A percentile compares a stretch with the other conserved stretches of the same genome.
These are phyloP conservation scores for Wallacemonas sp. DNA, from an alignment of 208 protist genomes.

Conservation along the genomic window DNA sequence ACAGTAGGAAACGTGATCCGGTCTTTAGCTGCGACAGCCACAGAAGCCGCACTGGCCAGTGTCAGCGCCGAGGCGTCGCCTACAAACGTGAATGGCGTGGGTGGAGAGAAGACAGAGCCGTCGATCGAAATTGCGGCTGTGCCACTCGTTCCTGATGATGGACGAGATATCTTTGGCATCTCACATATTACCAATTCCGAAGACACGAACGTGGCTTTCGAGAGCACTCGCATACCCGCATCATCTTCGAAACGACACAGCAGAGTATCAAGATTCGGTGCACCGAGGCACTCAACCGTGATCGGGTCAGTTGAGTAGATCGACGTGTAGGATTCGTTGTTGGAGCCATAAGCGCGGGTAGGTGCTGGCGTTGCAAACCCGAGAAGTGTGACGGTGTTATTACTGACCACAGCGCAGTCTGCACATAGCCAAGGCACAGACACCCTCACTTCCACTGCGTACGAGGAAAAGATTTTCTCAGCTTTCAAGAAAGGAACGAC, in stretches of 20 bases:
- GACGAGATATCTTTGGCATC: constrained; percentile 3
- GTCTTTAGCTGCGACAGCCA: constrained; percentile 17
- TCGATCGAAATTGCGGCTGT: constrained; percentile 33
- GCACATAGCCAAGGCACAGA: neutral
- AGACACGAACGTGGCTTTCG: constrained; percentile 14
- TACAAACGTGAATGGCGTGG: constrained; percentile 35
- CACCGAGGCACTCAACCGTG: constrained; percentile 11
- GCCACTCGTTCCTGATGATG: constrained; percentile 6
- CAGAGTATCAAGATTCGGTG: constrained; percentile 5
- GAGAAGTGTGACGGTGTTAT: neutral
- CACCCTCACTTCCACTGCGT: neutral
- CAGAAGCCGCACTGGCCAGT: neutral
- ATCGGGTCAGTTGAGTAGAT: constrained; percentile 15
- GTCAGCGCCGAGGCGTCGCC: constrained; percentile 26
- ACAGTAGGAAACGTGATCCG: constrained; percentile 24
- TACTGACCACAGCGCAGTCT: neutral
- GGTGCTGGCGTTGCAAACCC: constrained; percentile 5
- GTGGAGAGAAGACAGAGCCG: constrained; percentile 25
- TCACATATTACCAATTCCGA: constrained; percentile 23
- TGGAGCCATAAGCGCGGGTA: constrained; percentile 1
- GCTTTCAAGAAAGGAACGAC: neutral
- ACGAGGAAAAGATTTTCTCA: neutral
- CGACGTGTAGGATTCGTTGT: constrained; percentile 4
- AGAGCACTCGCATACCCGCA: neutral
- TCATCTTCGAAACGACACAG: constrained; percentile 24